These are phyloP conservation scores for Lentinus brumalis DNA, from an alignment of 768 basidiomycete species.

Conservation along the genomic window DNA sequence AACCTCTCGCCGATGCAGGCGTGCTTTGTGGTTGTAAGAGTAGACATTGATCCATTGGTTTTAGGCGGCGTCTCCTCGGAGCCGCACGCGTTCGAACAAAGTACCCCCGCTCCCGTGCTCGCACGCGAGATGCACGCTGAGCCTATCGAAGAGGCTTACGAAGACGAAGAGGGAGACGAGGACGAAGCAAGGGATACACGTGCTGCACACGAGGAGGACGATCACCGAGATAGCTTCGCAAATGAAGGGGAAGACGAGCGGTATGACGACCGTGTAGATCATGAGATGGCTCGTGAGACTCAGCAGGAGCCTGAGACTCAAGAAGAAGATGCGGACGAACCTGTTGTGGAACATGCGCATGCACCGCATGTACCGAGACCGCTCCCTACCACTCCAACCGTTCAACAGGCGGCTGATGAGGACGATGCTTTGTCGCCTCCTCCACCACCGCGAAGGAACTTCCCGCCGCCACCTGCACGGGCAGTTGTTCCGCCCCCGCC, in stretches of 20 bases:
- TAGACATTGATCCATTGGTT: conserved; percentile 27
- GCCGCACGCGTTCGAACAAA: neutral
- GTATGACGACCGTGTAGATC: neutral
- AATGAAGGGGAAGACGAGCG: neutral
- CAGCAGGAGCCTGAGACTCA: conserved; percentile 10
- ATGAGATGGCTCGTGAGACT: conserved; percentile 9
- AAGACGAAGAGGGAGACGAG: conserved; percentile 12
- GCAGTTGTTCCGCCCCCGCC: conserved; percentile 11
- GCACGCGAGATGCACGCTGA: conserved; percentile 23
- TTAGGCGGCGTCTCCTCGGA: conserved; percentile 14
- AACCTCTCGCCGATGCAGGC: conserved; percentile 6
- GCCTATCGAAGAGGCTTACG: conserved; percentile 7
- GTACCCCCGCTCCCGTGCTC: neutral
- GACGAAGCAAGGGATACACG: conserved; percentile 11
- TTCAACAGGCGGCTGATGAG: neutral
- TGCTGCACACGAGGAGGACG: conserved; percentile 12
- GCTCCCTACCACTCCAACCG: conserved; percentile 2
- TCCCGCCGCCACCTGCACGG: conserved; percentile 18
- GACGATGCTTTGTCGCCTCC: conserved; percentile 2
- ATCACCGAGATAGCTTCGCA: neutral
- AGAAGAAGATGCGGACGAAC: conserved; percentile 23
- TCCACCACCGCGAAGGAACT: conserved; percentile 9
- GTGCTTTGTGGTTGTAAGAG: conserved; percentile 20
- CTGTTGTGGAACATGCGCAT: conserved; percentile 19
- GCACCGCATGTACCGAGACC: conserved; percentile 9